phyloP scores from a whole-genome alignment of 2,329 filamentous ascomycete species.

The Fusarium kyushuense region DNA sequence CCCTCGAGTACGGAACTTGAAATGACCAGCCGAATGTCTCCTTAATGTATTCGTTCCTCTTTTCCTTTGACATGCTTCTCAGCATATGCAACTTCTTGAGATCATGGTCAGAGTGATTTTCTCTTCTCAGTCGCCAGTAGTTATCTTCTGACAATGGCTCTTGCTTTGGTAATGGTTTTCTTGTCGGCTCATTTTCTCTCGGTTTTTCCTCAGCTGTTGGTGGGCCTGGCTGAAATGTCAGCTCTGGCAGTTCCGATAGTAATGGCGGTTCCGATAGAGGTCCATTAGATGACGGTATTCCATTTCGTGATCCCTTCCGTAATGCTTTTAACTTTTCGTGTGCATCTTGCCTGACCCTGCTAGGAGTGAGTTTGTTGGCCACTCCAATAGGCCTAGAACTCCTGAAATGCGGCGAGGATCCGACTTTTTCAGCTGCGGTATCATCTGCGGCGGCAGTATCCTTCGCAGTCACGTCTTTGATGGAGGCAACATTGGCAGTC shows the following conservation, averaged over 20 bases:
- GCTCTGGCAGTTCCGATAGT: not conserved
- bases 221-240: not conserved
- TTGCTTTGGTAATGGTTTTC: not conserved
- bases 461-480: not conserved
- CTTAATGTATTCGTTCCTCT: not conserved
- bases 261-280: not conserved
- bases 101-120: not conserved
- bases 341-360: not conserved
- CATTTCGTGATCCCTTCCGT: not conserved
- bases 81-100: not conserved
- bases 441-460: not conserved
- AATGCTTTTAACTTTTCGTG: not conserved
- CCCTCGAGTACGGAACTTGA: slow-evolving; percentile 15
- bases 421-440: not conserved
- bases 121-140: not conserved
- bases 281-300: not conserved
- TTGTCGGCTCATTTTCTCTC: not conserved
- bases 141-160: not conserved
- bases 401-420: not conserved
- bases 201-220: not conserved
- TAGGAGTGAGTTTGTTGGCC: not conserved
- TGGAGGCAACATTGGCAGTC: not conserved
- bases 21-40: not conserved
- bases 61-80: not conserved
- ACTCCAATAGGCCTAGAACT: not conserved